Percentiles rank a stretch among this genome's conserved stretches.
phyloP scores from a whole-genome alignment of 176 grass and related monocot genomes.

The Phoenix dactylifera region DNA sequence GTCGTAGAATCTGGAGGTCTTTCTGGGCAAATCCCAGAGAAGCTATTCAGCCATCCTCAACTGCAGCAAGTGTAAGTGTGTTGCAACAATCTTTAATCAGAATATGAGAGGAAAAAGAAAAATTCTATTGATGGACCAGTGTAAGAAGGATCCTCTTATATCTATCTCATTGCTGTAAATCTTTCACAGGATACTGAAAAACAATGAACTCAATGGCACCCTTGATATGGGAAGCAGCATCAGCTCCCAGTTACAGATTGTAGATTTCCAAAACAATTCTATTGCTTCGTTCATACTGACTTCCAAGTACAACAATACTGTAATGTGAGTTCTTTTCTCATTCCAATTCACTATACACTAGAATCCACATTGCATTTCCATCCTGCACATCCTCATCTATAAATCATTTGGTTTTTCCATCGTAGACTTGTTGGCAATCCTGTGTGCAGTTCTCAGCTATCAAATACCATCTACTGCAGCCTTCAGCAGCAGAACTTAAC shows the following conservation, averaged over 20 bases:
- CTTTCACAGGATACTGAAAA: slow-evolving; percentile 37
- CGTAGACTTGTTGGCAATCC: slow-evolving; percentile 61
- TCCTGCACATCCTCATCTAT: no score
- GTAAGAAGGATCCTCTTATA: no score
- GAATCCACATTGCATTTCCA: no score
- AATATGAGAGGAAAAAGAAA: no score
- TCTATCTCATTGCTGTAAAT: no score
- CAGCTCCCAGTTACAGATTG: slow-evolving; percentile 32
- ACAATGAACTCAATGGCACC: slow-evolving; percentile 42
- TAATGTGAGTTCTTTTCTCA: slow-evolving; percentile 26
- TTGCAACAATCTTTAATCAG: not conserved
- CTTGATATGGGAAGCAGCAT: slow-evolving; percentile 47
- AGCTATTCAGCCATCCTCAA: slow-evolving; percentile 56
- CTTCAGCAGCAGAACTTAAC: not conserved
- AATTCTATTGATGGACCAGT: no score
- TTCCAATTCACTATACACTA: no score
- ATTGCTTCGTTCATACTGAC: slow-evolving; percentile 24
- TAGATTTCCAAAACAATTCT: slow-evolving; percentile 58
- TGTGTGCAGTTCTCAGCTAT: slow-evolving; percentile 32
- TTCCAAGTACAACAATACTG: slow-evolving; percentile 35
- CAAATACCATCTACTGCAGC: slow-evolving; percentile 34
- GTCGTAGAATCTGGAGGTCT: slow-evolving; percentile 68
- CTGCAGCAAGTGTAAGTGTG: slow-evolving; percentile 86
- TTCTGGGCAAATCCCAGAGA: slow-evolving; percentile 41
- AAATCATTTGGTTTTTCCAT: not conserved